phyloP scores from a whole-genome alignment of 2,329 filamentous ascomycete genomes.

The Verticillium isaacii region DNA sequence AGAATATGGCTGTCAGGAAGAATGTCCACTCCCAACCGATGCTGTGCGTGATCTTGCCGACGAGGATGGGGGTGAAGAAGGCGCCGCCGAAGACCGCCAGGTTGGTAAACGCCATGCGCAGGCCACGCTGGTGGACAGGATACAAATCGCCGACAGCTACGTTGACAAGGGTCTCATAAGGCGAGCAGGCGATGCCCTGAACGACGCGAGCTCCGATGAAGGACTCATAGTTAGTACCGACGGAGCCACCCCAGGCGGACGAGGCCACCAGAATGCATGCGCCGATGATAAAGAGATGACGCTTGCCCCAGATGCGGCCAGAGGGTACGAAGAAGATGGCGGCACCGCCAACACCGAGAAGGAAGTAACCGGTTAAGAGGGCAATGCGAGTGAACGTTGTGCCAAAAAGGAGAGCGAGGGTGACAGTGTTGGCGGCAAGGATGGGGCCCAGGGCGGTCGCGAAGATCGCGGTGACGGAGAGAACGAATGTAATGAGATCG shows the following conservation, averaged over 20 bases:
- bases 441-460: conserved; percentile 81
- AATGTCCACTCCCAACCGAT: conserved; percentile 88
- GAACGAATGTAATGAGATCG: conserved; percentile 71
- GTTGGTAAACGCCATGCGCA: conserved; percentile 77
- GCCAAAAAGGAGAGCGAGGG: conserved; percentile 62
- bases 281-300: conserved; percentile 80
- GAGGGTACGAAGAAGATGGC: conserved; percentile 84
- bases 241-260: conserved; percentile 73
- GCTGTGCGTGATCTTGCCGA: conserved; percentile 74
- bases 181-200: conserved; percentile 81
- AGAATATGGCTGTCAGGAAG: conserved; percentile 82
- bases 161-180: conserved; percentile 87
- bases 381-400: conserved; percentile 71
- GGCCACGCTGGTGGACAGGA: conserved; percentile 78
- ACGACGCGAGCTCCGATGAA: conserved; percentile 75
- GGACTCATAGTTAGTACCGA: conserved; percentile 62
- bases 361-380: conserved; percentile 79
- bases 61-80: conserved; percentile 77
- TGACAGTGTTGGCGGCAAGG: conserved; percentile 82
- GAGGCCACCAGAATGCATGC: conserved; percentile 68
- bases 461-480: conserved; percentile 78
- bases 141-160: conserved; percentile 86
- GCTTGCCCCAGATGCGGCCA: conserved; percentile 86
- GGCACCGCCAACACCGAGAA: conserved; percentile 75
- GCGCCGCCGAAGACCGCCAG: conserved; percentile 52